These are phyloP conservation scores for Wickerhamomyces queroliae DNA, from an alignment of 805 yeast species.

Conservation along the genomic window DNA sequence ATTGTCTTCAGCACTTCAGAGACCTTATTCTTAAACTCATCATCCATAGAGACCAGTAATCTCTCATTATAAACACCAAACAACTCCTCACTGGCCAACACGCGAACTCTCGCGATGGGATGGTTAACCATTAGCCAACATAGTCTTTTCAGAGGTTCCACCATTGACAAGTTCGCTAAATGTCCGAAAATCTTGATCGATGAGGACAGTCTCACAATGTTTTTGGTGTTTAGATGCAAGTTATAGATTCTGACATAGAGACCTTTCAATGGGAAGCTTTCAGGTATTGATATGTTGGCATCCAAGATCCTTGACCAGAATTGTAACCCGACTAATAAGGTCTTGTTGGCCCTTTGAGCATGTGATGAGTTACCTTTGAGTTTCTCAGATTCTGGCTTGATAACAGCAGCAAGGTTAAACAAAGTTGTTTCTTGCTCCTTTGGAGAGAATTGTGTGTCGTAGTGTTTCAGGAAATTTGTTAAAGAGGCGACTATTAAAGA, in stretches of 20 bases:
- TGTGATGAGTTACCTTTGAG: constrained; percentile 2
- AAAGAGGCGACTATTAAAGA: constrained; percentile 37
- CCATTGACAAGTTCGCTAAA: constrained; percentile 20
- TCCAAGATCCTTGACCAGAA: constrained; percentile 18
- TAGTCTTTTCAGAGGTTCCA: constrained; percentile 15
- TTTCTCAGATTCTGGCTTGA: constrained; percentile 17
- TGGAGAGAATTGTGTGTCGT: constrained; percentile 13
- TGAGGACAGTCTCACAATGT: constrained; percentile 29
- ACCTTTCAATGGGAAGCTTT: constrained; percentile 21
- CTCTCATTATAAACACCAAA: constrained; percentile 31
- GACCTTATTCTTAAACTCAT: constrained; percentile 4
- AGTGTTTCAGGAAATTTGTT: constrained; percentile 28
- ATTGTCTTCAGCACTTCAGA: not conserved
- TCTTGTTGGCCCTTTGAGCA: constrained; percentile 13
- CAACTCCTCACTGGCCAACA: constrained; percentile 35
- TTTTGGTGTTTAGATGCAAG: constrained; percentile 45
- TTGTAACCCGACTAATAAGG: constrained; percentile 18
- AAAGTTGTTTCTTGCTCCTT: constrained; percentile 12
- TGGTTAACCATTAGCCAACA: constrained; percentile 28
- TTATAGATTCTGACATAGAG: constrained; percentile 48
- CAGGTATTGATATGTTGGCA: constrained; percentile 15
- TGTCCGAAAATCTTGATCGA: constrained; percentile 40
- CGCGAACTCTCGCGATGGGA: constrained; percentile 26
- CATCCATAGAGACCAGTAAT: constrained; percentile 24
- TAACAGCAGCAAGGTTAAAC: constrained; percentile 20